Conservation (phyloP, 345 rosid species). For the Hibiscus trionum region DNA sequence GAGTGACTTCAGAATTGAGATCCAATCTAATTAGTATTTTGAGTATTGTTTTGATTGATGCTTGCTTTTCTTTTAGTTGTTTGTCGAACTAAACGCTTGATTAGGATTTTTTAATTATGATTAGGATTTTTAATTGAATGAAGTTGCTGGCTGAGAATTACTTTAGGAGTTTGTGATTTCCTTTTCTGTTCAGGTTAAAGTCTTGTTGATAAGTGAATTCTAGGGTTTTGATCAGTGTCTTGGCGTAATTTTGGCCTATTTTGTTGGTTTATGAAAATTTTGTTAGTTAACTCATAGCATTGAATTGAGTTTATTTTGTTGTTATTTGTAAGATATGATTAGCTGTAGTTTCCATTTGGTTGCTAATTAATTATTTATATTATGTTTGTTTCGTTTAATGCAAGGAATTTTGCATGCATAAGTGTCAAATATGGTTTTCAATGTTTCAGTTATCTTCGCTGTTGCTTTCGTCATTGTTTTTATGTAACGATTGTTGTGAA, state of each 20-base stretch:
- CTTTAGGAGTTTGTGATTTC: not conserved
- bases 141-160: not conserved
- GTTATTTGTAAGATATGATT: not conserved
- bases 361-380: not conserved
- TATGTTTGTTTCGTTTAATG: not conserved
- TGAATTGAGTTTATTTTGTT: not conserved
- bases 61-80: not conserved
- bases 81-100: not conserved
- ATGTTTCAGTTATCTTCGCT: not conserved
- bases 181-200: not conserved
- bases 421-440: not conserved
- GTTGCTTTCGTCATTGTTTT: not conserved
- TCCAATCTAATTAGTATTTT: slow-evolving; percentile 6
- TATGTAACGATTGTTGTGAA: not conserved
- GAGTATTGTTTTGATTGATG: not conserved
- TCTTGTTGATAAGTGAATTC: slow-evolving; percentile 7
- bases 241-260: not conserved
- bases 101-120: not conserved
- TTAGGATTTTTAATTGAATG: slow-evolving; percentile 5
- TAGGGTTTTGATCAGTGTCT: slow-evolving; percentile 5
- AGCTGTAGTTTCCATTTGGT: not conserved
- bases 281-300: not conserved
- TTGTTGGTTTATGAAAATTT: not conserved
- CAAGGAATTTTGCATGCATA: not conserved
- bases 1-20: slow-evolving; percentile 16